These are phyloP conservation scores for Xylaria digitata DNA, from an alignment of 2,329 filamentous ascomycete species.

Conservation along the genomic window DNA sequence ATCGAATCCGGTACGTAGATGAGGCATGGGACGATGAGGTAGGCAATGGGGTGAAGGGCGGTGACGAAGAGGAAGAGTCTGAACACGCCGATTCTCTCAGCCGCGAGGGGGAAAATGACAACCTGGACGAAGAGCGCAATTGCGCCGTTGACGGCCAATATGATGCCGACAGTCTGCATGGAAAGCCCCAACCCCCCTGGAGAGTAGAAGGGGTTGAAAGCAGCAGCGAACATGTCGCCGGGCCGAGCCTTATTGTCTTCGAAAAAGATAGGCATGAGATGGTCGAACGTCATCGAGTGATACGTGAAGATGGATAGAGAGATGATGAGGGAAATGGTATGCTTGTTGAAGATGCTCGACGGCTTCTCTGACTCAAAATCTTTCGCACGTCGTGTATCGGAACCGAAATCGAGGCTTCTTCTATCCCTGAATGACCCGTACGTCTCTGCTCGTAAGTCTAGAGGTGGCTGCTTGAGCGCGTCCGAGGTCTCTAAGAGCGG, in stretches of 20 bases:
- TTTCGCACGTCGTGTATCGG: constrained; percentile 46
- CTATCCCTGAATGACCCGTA: constrained; percentile 75
- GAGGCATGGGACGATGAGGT: constrained; percentile 69
- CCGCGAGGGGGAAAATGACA: constrained; percentile 70
- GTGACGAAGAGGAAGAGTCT: constrained; percentile 68
- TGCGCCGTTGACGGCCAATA: constrained; percentile 68
- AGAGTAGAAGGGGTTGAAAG: constrained; percentile 62
- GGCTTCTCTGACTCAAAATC: constrained; percentile 53
- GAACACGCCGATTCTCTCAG: constrained; percentile 68
- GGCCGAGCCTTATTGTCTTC: constrained; percentile 74
- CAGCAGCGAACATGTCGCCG: constrained; percentile 50
- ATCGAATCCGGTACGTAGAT: constrained; percentile 64
- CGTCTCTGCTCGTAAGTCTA: constrained; percentile 80
- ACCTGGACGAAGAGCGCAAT: constrained; percentile 70
- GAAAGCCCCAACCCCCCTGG: constrained; percentile 72
- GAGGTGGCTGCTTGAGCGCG: constrained; percentile 76
- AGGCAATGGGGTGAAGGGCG: constrained; percentile 70
- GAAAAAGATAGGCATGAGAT: constrained; percentile 91
- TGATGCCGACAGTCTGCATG: constrained; percentile 70
- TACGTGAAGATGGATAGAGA: constrained; percentile 92
- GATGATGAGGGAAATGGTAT: constrained; percentile 80
- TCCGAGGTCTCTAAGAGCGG: constrained; percentile 81
- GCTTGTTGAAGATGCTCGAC: constrained; percentile 63
- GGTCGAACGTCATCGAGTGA: constrained; percentile 95
- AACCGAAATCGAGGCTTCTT: constrained; percentile 62